Evolutionary conservation across 768 basidiomycete species (phyloP).

Genomic region (Kwoniella newhampshirensis): DNA sequence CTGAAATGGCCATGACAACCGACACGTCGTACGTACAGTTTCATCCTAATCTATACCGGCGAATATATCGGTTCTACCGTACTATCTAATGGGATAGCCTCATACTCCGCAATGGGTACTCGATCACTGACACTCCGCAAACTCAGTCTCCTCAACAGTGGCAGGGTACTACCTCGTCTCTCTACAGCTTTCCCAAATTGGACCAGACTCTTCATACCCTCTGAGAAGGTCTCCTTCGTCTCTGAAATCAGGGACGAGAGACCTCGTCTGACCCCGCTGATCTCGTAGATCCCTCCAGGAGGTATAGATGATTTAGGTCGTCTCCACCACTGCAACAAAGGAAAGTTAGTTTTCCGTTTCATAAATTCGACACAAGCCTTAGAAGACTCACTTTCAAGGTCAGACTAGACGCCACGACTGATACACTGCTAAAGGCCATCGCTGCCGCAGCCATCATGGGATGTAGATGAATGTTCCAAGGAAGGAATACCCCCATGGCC

Average conservation of each 20-base stretch:
- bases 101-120: conserved; percentile 25
- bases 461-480: conserved; percentile 86
- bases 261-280: conserved; percentile 55
- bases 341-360: neutral
- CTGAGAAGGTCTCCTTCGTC: conserved; percentile 57
- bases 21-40: too few species aligned
- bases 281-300: conserved; percentile 60
- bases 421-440: conserved; percentile 97
- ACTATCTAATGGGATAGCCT: conserved; percentile 38
- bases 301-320: conserved; percentile 56
- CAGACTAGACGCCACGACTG: conserved; percentile 87
- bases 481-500: conserved; percentile 95
- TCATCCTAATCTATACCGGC: too few species aligned
- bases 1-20: too few species aligned
- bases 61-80: neutral
- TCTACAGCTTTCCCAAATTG: conserved; percentile 50
- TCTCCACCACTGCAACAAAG: conserved; percentile 47
- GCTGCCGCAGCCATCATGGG: conserved; percentile 99
- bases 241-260: conserved; percentile 57
- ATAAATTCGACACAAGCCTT: neutral
- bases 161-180: conserved; percentile 54
- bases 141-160: conserved; percentile 37
- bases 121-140: conserved; percentile 8
- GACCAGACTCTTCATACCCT: conserved; percentile 48
- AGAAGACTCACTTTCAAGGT: conserved; percentile 63